phyloP scores from a whole-genome alignment of 768 basidiomycete genomes.

The Lactarius sanguifluus region DNA sequence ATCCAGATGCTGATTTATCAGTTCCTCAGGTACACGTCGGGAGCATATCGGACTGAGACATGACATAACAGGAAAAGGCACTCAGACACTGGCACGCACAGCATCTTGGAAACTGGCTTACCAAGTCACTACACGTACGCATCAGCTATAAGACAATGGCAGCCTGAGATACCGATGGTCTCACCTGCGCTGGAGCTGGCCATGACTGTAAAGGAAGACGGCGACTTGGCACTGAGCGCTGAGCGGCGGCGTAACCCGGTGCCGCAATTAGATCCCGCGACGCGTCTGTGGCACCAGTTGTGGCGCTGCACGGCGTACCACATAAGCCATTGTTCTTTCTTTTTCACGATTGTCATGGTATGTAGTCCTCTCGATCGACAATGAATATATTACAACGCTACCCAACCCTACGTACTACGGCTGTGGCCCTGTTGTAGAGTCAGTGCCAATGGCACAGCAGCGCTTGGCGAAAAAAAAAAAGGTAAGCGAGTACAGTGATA shows the following conservation, averaged over 20 bases:
- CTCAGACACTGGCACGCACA: not conserved
- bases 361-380: not conserved
- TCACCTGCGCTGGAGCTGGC: constrained; percentile 18
- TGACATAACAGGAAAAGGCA: not conserved
- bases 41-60: constrained; percentile 24
- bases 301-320: not conserved
- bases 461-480: not conserved
- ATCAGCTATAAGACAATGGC: not conserved
- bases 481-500: not conserved
- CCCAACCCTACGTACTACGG: not conserved
- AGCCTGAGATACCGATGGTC: not conserved
- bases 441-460: not conserved
- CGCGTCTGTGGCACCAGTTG: not conserved
- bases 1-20: constrained; percentile 25
- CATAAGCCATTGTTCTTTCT: not conserved
- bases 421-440: not conserved
- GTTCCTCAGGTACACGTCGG: constrained; percentile 17
- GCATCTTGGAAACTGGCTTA: not conserved
- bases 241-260: no score
- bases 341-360: not conserved
- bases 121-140: constrained; percentile 17
- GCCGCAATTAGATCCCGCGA: not conserved
- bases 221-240: not conserved
- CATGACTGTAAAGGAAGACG: constrained; percentile 10
- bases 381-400: not conserved